Base-by-base conservation (phyloP, 2,329 filamentous ascomycete species). In the Cercospora sp. region DNA sequence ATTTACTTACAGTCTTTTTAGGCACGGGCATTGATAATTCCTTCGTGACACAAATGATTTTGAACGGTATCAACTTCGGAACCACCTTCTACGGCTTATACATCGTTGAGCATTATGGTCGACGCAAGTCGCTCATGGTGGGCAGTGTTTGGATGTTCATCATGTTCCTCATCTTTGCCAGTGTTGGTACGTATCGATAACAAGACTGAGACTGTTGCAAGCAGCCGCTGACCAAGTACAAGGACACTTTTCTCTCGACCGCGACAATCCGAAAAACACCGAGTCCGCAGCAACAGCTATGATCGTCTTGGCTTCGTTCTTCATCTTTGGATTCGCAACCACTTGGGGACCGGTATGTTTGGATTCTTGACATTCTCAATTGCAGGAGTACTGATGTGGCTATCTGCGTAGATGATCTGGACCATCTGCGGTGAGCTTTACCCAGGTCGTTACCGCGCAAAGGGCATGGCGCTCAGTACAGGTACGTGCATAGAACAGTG, bases 301-400 rank as follows among this genome's bases (percentile, higher is more conserved):
- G 72, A 89, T 91, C 51, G 84, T 89, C 67, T 90, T 90, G 77
- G 88, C 89, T 0, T 90, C 88, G 73, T 82, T 91, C 60, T 90
- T 90, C 76, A 89, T 90, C 72, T 82, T 88, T 0, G 87, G 84
- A 1, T 91, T 88, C 69, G 89, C 88, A 2, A 89, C 86, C 0
- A 90, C 89, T 18, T 62, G 60, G 60, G 60, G 60, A 45, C 60
- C 60, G 21, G 60, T 62, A 62, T 45, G 60, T 30, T 30, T 30
- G 6, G 28, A 30, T 8, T 30, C 28, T 30, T 9, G 7, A 8
- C 6, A 30, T 30, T 30, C 28, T 12, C 13, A 10, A 8, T 9
- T 18, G 26, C 13, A 10, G 10, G n/a, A 13, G 13, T 40, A 21
- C 55, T 59, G 30, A 59, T n/a, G 3, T 5, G 9, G n/a, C 8